Evolutionary conservation across 257 asterid genomes (phyloP).

Genomic region (Nemophila menziesii): DNA sequence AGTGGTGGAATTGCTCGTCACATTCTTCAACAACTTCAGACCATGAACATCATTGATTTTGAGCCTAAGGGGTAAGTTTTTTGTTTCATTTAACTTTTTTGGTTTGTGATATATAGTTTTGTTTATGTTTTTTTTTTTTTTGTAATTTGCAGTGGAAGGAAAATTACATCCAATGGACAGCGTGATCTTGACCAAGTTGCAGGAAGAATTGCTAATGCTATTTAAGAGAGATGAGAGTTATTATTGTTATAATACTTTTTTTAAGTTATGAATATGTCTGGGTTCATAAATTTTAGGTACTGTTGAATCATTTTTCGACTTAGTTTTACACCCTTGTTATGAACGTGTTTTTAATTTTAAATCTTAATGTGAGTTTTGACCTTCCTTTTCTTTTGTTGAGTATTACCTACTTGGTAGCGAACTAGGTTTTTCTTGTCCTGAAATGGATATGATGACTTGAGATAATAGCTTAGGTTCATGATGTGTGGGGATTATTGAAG

Average conservation of each 20-base stretch:
- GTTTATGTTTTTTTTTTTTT: neutral
- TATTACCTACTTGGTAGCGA: too few relatives aligned
- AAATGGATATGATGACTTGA: too few relatives aligned
- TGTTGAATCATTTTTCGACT: neutral
- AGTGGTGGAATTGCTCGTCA: conserved; percentile 58
- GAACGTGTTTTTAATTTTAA: neutral
- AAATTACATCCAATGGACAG: conserved; percentile 69
- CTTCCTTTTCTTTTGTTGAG: neutral
- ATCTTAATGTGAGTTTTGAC: neutral
- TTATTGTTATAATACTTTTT: neutral
- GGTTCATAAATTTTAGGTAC: neutral
- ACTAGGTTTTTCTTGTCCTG: too few relatives aligned
- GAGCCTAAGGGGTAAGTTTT: conserved; percentile 46
- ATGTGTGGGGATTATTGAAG: too few relatives aligned
- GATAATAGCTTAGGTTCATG: too few relatives aligned
- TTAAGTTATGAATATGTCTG: neutral
- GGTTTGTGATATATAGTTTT: neutral
- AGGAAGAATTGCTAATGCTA: conserved; percentile 51
- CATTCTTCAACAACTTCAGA: conserved; percentile 56
- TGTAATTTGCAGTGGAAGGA: conserved; percentile 62
- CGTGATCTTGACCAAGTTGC: conserved; percentile 92
- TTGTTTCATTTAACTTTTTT: neutral
- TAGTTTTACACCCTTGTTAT: neutral
- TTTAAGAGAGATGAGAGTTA: conserved; percentile 4
- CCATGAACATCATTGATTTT: conserved; percentile 41